Evolutionary conservation across 805 yeast genomes (phyloP).

Genomic region (Scheffersomyces coipomensis): DNA sequence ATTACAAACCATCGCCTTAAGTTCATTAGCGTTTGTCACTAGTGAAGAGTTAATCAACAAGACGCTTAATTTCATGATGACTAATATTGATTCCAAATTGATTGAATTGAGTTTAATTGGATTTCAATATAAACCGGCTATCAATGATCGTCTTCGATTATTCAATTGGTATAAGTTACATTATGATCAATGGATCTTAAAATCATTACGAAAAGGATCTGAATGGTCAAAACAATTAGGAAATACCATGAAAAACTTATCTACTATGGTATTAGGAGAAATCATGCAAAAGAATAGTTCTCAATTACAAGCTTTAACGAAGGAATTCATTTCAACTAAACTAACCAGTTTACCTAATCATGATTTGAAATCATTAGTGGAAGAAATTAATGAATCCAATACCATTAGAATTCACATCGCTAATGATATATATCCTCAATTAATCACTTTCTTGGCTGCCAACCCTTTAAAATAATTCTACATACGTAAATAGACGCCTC

Average conservation of each 20-base stretch:
- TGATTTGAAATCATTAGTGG: slow-evolving; percentile 26
- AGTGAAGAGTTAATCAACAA: slow-evolving; percentile 48
- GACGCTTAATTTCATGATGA: slow-evolving; percentile 54
- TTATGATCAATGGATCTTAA: slow-evolving; percentile 52
- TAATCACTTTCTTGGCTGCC: no score
- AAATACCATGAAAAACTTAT: slow-evolving; percentile 41
- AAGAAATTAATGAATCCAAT: no score
- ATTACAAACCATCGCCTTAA: slow-evolving; percentile 55
- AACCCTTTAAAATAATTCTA: no score
- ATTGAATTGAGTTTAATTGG: slow-evolving; percentile 63
- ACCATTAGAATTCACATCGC: no score
- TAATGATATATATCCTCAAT: no score
- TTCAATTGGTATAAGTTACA: slow-evolving; percentile 60
- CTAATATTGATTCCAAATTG: slow-evolving; percentile 53
- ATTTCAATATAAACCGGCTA: slow-evolving; percentile 33
- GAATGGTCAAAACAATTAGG: slow-evolving; percentile 46
- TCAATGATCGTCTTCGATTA: slow-evolving; percentile 28
- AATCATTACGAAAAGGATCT: slow-evolving; percentile 45
- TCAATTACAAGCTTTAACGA: slow-evolving; percentile 16
- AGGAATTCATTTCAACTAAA: slow-evolving; percentile 31
- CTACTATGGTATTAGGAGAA: slow-evolving; percentile 39
- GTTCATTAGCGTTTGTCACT: slow-evolving; percentile 51
- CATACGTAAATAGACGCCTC: no score
- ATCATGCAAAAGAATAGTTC: slow-evolving; percentile 36
- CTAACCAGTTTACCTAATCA: slow-evolving; percentile 34